These are phyloP conservation scores for Xerocomus minutiporus DNA, from an alignment of 1,284 basidiomycete species.

Conservation along the genomic window DNA sequence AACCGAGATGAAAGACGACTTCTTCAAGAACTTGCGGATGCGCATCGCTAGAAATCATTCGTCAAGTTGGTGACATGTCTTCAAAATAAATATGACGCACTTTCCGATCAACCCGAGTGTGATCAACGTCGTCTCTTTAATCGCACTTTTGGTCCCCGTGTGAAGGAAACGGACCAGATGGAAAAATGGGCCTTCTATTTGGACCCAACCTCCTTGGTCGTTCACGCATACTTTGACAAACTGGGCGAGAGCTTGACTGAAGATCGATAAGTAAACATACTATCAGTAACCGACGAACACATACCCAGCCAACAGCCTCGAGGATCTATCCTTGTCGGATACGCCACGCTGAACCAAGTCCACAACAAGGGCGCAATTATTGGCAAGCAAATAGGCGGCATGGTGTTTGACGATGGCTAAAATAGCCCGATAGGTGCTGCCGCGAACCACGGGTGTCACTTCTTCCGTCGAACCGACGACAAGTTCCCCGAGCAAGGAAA, in stretches of 20 bases:
- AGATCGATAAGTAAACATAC: constrained; percentile 12
- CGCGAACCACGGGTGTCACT: constrained; percentile 44
- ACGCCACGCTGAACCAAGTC: constrained; percentile 47
- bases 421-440: constrained; percentile 43
- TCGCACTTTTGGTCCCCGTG: constrained; percentile 35
- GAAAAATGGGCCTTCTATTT: constrained; percentile 43
- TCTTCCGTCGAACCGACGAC: constrained; percentile 45
- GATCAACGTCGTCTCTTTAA: constrained; percentile 59
- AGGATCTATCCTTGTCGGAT: constrained; percentile 50
- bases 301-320: constrained; percentile 67
- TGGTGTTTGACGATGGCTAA: constrained; percentile 47
- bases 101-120: constrained; percentile 59
- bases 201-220: constrained; percentile 27
- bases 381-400: constrained; percentile 36
- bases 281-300: constrained; percentile 18
- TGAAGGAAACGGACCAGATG: constrained; percentile 48
- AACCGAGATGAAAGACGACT: constrained; percentile 62
- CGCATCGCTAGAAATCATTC: constrained; percentile 39
- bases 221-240: constrained; percentile 41
- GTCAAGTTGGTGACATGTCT: not conserved
- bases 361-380: constrained; percentile 21
- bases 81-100: constrained; percentile 38
- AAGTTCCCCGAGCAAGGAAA: constrained; percentile 32
- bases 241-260: constrained; percentile 47
- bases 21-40: constrained; percentile 53